Percentiles rank a stretch among this genome's conserved stretches.
These are phyloP conservation scores for Cornus controversa DNA, from an alignment of 148 eudicot species.

Conservation along the genomic window DNA sequence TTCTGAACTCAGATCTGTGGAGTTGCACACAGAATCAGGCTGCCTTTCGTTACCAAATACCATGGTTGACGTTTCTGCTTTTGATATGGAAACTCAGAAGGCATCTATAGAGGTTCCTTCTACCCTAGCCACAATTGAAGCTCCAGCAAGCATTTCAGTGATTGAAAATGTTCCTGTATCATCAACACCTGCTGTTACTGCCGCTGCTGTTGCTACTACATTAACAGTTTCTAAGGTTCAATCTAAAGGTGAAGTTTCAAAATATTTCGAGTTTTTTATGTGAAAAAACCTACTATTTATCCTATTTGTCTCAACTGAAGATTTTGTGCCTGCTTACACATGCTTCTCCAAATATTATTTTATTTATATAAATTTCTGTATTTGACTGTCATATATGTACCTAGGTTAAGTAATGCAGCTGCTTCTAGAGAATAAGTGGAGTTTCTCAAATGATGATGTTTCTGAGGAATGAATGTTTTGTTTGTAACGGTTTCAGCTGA, in stretches of 20 bases:
- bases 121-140: conserved; percentile 32
- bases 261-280: background rate
- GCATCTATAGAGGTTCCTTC: conserved; percentile 32
- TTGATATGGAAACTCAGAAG: conserved; percentile 22
- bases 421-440: background rate
- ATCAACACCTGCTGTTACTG: conserved; percentile 36
- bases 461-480: background rate
- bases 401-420: background rate
- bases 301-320: conserved; percentile 5
- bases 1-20: conserved; percentile 28
- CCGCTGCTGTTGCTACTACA: conserved; percentile 31
- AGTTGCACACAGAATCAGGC: conserved; percentile 17
- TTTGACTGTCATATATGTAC: background rate
- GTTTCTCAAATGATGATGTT: background rate
- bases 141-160: conserved; percentile 34
- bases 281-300: background rate
- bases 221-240: conserved; percentile 49
- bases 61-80: conserved; percentile 21
- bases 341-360: background rate
- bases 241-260: conserved; percentile 52
- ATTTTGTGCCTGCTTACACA: background rate
- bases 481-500: background rate
- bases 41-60: conserved; percentile 23
- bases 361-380: background rate
- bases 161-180: conserved; percentile 36